phyloP scores from a whole-genome alignment of 768 basidiomycete genomes.

The Coprinopsis strossmayeri region DNA sequence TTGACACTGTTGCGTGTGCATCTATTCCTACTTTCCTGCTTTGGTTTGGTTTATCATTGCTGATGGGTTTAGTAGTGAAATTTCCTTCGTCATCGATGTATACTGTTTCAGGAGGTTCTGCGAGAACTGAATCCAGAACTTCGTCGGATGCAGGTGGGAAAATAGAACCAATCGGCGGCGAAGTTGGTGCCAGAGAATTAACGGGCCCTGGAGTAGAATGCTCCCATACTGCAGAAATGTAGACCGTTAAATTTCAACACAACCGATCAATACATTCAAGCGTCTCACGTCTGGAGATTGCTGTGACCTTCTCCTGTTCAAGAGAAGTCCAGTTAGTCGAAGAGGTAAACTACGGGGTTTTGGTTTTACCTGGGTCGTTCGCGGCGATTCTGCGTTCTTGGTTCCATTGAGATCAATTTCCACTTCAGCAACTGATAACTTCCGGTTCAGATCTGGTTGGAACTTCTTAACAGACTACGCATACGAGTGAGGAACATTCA shows the following conservation, averaged over 20 bases:
- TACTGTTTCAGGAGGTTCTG: slow-evolving; percentile 1
- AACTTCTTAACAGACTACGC: not conserved
- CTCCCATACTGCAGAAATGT: slow-evolving; percentile 7
- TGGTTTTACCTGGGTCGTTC: slow-evolving; percentile 11
- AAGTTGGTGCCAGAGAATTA: not conserved
- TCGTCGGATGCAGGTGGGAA: slow-evolving; percentile 8
- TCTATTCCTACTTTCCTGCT: too few species aligned
- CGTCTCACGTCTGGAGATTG: slow-evolving; percentile 4
- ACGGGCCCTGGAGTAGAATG: not conserved
- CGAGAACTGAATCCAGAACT: not conserved
- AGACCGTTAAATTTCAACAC: not conserved
- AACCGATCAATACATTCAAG: not conserved
- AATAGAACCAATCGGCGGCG: slow-evolving; percentile 2
- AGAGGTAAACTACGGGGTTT: not conserved
- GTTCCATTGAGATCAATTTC: slow-evolving; percentile 4
- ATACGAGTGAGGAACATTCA: not conserved
- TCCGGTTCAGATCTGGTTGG: slow-evolving; percentile 10
- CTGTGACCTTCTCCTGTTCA: slow-evolving; percentile 5
- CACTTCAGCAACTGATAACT: slow-evolving; percentile 9
- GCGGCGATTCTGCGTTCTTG: slow-evolving; percentile 1
- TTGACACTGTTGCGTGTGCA: too few species aligned
- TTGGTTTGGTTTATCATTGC: not conserved
- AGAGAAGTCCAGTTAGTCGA: too few species aligned
- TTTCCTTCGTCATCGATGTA: slow-evolving; percentile 9
- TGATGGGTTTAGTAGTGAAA: not conserved